Conservation (phyloP, 495 filamentous ascomycete genomes). For the Neurospora sp. region DNA sequence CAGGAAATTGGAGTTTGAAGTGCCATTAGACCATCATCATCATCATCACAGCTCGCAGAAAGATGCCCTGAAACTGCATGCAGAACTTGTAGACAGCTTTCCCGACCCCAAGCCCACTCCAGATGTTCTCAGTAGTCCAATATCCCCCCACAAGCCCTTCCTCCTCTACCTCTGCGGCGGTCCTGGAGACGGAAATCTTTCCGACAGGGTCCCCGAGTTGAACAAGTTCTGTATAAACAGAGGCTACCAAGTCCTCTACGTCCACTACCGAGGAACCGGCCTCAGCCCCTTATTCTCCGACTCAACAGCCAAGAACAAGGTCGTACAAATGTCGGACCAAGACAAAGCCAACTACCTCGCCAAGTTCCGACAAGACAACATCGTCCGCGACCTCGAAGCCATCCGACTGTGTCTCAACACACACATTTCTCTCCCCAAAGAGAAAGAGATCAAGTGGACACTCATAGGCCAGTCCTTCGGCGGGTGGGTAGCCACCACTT, state of each 20-base stretch:
- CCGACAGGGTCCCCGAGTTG: conserved; percentile 49
- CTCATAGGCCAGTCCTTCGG: conserved; percentile 83
- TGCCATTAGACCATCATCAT: conserved; percentile 11
- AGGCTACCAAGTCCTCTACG: conserved; percentile 69
- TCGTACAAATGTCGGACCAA: conserved; percentile 13
- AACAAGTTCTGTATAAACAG: conserved; percentile 54
- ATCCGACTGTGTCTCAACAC: conserved; percentile 52
- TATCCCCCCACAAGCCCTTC: neutral
- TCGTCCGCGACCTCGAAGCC: conserved; percentile 80
- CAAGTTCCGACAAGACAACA: conserved; percentile 75
- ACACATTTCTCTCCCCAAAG: neutral
- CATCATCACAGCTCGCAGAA: neutral
- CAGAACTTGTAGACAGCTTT: conserved; percentile 9
- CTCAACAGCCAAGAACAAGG: conserved; percentile 31
- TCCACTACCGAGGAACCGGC: conserved; percentile 83
- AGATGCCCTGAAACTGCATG: conserved; percentile 5
- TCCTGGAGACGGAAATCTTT: conserved; percentile 59
- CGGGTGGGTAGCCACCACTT: conserved; percentile 71
- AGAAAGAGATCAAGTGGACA: conserved; percentile 63
- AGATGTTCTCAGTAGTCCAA: neutral
- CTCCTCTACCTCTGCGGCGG: conserved; percentile 55
- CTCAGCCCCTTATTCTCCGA: conserved; percentile 64
- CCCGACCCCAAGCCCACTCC: neutral
- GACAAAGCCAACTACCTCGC: conserved; percentile 65
- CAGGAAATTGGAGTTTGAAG: conserved; percentile 5